Percentiles rank a stretch among this genome's conserved stretches.
These are phyloP conservation scores for Podaxis sp. DNA, from an alignment of 768 basidiomycete species.

Conservation along the genomic window DNA sequence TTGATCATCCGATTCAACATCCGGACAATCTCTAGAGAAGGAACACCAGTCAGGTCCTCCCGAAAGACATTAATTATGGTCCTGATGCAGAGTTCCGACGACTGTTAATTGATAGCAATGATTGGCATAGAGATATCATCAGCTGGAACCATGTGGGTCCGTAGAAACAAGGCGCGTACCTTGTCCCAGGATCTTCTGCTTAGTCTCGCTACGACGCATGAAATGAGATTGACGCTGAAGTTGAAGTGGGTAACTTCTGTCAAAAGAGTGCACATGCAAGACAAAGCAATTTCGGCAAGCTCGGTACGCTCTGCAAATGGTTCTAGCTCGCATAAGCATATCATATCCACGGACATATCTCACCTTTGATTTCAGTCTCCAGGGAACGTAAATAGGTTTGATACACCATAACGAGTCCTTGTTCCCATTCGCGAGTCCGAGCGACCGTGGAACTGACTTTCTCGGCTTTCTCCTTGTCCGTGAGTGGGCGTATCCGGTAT, in stretches of 20 bases:
- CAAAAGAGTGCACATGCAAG: slow-evolving; percentile 85
- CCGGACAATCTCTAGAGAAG: slow-evolving; percentile 88
- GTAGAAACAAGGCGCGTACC: slow-evolving; percentile 44
- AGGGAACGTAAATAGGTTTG: slow-evolving; percentile 85
- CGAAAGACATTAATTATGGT: slow-evolving; percentile 82
- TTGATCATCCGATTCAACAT: slow-evolving; percentile 95
- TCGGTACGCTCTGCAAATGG: slow-evolving; percentile 55
- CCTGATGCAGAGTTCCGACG: slow-evolving; percentile 82
- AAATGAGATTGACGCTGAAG: slow-evolving; percentile 91
- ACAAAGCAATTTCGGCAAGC: slow-evolving; percentile 68
- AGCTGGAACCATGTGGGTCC: neutral
- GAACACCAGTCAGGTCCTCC: slow-evolving; percentile 73
- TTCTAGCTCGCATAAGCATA: neutral
- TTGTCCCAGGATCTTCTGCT: slow-evolving; percentile 89
- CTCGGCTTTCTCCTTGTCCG: slow-evolving; percentile 87
- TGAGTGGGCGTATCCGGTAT: slow-evolving; percentile 90
- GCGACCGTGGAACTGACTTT: slow-evolving; percentile 94
- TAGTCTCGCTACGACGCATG: slow-evolving; percentile 76
- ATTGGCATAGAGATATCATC: slow-evolving; percentile 14
- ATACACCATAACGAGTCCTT: slow-evolving; percentile 86
- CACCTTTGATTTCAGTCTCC: slow-evolving; percentile 87
- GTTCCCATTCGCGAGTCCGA: slow-evolving; percentile 91
- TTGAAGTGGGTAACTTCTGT: slow-evolving; percentile 93
- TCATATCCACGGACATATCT: slow-evolving; percentile 17
- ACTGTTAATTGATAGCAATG: slow-evolving; percentile 41